Evolutionary conservation across 169 alveolate species (phyloP), one percentile per base, ranked within the genome.

Genomic region (Plasmodium fragile): DNA sequence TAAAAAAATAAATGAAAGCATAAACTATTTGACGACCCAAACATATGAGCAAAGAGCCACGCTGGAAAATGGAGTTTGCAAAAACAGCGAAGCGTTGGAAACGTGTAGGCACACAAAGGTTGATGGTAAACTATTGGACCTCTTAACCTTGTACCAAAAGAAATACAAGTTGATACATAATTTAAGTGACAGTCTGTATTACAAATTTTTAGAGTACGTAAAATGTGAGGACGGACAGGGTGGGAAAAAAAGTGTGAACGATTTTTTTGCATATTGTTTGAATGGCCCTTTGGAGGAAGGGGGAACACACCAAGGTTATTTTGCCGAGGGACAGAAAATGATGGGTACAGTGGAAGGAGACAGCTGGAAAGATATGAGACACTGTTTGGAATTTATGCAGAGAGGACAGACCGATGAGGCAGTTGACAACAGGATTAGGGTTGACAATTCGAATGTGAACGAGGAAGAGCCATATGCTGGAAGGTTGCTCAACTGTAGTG

Each of bases 71-170:
- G 94, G 94, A 32, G 82, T 91, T 32, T 91, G 94, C 39, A 91
- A 91, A 77, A 80, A 55, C 34, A 91, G 94, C 39, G 92, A 91
- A 52, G 94, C 94, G 3, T 91, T 91, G 82, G 94, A 91, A 52
- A 91, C 94, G 22, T 91, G 90, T 28, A 79, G 59, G 70, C 65
- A 91, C 73, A 91, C 94, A 30, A 91, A 91, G 25, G 83, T 53
- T 3, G 92, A 91, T 30, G 28, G 41, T 0, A 28, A 91, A 10
- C 81, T 91, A 18, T 30, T 91, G 55, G 25, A 71, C 5, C 45
- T 91, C 22, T 91, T 91, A 91, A 32, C 73, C 11, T 34, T 41
- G 1, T 91, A 91, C 82, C 92, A 91, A 91, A 45, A 81, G 41
- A 91, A 81, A 28, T 91, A 91, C 82, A 91, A 70, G 43, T 30